A percentile compares a stretch with the other conserved stretches of the same genome.
Evolutionary conservation across 306 rosid genomes (phyloP).

Genomic region (Pyrus bretschneideri): DNA sequence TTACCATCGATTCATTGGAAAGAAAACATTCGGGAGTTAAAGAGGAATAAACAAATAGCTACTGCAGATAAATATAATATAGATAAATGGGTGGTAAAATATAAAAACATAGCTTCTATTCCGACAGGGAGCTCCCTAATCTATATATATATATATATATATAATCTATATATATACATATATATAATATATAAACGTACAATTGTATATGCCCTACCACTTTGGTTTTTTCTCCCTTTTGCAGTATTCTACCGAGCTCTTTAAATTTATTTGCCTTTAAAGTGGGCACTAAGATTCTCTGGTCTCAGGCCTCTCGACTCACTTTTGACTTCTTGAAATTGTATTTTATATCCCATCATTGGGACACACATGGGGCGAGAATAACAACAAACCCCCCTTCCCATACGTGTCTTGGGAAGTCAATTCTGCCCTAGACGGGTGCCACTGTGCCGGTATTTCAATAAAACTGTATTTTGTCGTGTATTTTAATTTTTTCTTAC

Average conservation of each 20-base stretch:
- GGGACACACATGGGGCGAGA: slow-evolving; percentile 17
- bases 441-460: not conserved
- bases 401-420: not conserved
- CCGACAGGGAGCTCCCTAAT: slow-evolving; percentile 40
- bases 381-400: not conserved
- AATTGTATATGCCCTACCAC: not conserved
- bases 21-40: not conserved
- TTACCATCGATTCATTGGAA: not conserved
- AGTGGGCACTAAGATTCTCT: slow-evolving; percentile 43
- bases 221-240: slow-evolving; percentile 8
- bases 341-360: slow-evolving; percentile 7
- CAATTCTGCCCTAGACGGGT: not conserved
- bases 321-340: slow-evolving; percentile 43
- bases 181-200: too few relatives aligned
- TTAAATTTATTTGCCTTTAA: slow-evolving; percentile 18
- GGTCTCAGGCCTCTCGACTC: slow-evolving; percentile 21
- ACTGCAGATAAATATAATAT: not conserved
- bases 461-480: rapidly evolving
- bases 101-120: slow-evolving; percentile 36
- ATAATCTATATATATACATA: not conserved
- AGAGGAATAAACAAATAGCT: not conserved
- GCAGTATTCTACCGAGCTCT: slow-evolving; percentile 23
- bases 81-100: slow-evolving; percentile 11
- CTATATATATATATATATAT: not conserved
- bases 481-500: too few relatives aligned